Evolutionary conservation across 176 grass and related monocot species (phyloP).

Genomic region (Eragrostis nindensis): DNA sequence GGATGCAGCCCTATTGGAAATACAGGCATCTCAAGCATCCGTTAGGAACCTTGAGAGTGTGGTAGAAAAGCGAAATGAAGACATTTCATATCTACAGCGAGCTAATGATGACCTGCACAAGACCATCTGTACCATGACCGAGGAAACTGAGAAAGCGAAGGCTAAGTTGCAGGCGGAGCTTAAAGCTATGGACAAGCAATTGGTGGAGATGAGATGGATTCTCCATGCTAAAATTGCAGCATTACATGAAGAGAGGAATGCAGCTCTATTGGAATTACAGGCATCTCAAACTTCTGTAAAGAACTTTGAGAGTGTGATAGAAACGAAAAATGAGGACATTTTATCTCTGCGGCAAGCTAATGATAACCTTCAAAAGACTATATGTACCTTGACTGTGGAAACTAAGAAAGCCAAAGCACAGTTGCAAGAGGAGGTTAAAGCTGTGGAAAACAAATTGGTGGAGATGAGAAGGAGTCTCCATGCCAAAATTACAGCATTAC

Average conservation of each 20-base stretch:
- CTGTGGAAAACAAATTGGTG: conserved; percentile 37
- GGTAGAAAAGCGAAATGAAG: conserved; percentile 44
- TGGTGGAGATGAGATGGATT: too few relatives aligned
- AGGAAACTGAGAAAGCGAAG: conserved; percentile 37
- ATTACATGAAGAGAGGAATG: conserved; percentile 42
- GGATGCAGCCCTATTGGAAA: conserved; percentile 16
- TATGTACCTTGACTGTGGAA: conserved; percentile 33
- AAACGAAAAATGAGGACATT: conserved; percentile 42
- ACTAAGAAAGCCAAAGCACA: conserved; percentile 32
- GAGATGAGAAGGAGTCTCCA: conserved; percentile 34
- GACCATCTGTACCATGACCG: conserved; percentile 27
- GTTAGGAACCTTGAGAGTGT: conserved; percentile 39
- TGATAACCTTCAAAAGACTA: conserved; percentile 39
- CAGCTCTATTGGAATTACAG: conserved; percentile 30
- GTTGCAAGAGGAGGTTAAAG: conserved; percentile 35
- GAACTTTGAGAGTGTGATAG: conserved; percentile 48
- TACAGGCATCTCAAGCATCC: conserved; percentile 41
- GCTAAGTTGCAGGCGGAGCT: conserved; percentile 43
- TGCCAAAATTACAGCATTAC: conserved; percentile 34
- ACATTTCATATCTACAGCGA: conserved; percentile 47
- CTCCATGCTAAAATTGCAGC: too few relatives aligned
- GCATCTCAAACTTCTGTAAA: conserved; percentile 21
- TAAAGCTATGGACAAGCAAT: background rate
- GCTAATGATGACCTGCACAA: conserved; percentile 45
- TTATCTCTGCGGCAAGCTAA: conserved; percentile 43